Conservation (phyloP, 176 grass and related monocot species). For the Dactylis glomerata region DNA sequence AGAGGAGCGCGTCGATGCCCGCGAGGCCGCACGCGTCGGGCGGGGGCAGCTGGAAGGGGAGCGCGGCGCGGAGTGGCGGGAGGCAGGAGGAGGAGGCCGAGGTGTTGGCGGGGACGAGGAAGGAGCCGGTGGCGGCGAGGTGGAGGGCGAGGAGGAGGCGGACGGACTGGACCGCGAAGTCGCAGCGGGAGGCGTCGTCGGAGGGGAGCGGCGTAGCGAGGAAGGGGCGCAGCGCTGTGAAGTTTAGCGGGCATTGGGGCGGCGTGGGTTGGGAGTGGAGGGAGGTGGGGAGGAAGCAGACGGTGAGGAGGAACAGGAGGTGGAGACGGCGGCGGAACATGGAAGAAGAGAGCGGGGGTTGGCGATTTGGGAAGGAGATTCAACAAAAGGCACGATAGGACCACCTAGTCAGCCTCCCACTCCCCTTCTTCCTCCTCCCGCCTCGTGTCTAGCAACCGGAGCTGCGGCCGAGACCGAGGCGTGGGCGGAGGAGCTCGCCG, state of each 20-base stretch:
- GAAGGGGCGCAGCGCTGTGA: constrained; percentile 50
- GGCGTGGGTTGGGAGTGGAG: constrained; percentile 18
- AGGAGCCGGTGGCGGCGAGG: constrained; percentile 44
- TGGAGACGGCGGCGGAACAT: neutral
- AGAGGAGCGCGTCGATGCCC: constrained; percentile 33
- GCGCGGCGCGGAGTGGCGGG: constrained; percentile 11
- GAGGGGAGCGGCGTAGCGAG: constrained; percentile 1
- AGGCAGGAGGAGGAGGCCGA: constrained; percentile 32
- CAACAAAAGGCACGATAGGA: neutral
- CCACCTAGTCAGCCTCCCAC: neutral
- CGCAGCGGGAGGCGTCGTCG: constrained; percentile 40
- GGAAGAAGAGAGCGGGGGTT: neutral
- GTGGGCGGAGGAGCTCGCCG: neutral
- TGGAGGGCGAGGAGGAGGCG: constrained; percentile 49
- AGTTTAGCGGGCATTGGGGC: constrained; percentile 65
- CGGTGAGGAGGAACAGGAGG: neutral
- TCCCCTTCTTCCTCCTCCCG: neutral
- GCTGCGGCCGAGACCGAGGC: neutral
- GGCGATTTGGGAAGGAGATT: neutral
- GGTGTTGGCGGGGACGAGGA: constrained; percentile 31
- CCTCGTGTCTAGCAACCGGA: neutral
- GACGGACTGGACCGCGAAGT: constrained; percentile 30
- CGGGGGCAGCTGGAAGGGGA: constrained; percentile 39
- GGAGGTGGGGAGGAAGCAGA: neutral
- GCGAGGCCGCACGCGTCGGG: constrained; percentile 47